Conservation (phyloP, 1,284 basidiomycete genomes). For the Pseudozyma pruni region DNA sequence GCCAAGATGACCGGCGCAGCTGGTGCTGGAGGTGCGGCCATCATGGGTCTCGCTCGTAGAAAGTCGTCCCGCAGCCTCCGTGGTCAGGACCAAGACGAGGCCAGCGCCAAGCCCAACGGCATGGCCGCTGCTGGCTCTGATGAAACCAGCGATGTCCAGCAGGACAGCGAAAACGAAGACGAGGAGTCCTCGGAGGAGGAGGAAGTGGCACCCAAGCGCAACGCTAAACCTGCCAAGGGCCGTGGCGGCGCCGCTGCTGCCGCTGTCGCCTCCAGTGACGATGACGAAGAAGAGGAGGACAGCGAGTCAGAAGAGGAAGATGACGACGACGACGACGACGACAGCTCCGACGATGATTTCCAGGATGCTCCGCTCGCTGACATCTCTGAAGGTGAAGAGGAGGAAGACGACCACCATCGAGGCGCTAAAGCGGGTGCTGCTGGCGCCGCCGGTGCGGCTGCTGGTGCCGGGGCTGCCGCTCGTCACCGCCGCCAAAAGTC, state of each 20-base stretch:
- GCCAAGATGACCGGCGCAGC: constrained; percentile 34
- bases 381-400: constrained; percentile 57
- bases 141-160: not conserved
- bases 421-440: constrained; percentile 8
- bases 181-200: constrained; percentile 11
- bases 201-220: constrained; percentile 10
- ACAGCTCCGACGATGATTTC: constrained; percentile 51
- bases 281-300: constrained; percentile 13
- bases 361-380: constrained; percentile 59
- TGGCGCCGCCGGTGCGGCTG: constrained; percentile 11
- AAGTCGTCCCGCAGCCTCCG: constrained; percentile 32
- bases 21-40: constrained; percentile 19
- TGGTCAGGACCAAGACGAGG: constrained; percentile 6
- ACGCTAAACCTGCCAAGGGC: constrained; percentile 11
- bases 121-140: not conserved
- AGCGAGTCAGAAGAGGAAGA: constrained; percentile 9
- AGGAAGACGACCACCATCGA: constrained; percentile 39
- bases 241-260: constrained; percentile 17
- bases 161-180: too few species aligned
- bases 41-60: constrained; percentile 21
- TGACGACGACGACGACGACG: constrained; percentile 18
- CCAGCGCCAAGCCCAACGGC: not conserved
- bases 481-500: constrained; percentile 37
- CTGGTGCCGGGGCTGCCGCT: constrained; percentile 18
- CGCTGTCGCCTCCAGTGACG: constrained; percentile 13